phyloP scores from a whole-genome alignment of 768 basidiomycete genomes.

The Xerocomellus chrysenteron region DNA sequence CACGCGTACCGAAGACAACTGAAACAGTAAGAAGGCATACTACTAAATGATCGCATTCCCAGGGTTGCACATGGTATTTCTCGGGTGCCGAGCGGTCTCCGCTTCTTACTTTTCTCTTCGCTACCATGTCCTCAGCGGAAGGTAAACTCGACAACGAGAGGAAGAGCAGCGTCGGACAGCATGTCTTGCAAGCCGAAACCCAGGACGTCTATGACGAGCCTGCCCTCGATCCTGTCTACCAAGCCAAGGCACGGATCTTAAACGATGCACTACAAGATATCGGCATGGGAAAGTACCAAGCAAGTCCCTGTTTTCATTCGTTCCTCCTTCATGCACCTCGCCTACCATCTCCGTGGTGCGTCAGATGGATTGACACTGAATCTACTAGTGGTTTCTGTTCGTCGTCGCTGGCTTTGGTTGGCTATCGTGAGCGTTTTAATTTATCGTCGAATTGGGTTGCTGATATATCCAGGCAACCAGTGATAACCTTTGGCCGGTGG shows the following conservation, averaged over 20 bases:
- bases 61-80: not conserved
- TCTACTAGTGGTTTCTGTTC: slow-evolving; percentile 57
- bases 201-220: slow-evolving; percentile 28
- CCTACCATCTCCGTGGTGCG: not conserved
- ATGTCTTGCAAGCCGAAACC: slow-evolving; percentile 8
- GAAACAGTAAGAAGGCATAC: too few species aligned
- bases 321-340: not conserved
- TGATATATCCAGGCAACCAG: slow-evolving; percentile 33
- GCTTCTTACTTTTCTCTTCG: not conserved
- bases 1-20: not conserved
- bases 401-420: slow-evolving; percentile 72
- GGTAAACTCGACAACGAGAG: slow-evolving; percentile 4
- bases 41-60: not conserved
- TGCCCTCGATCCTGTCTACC: slow-evolving; percentile 54
- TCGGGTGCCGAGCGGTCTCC: too few species aligned
- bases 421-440: slow-evolving; percentile 54
- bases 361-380: not conserved
- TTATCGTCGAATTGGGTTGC: not conserved
- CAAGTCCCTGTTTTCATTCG: slow-evolving; percentile 18
- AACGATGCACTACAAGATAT: slow-evolving; percentile 65
- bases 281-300: slow-evolving; percentile 72
- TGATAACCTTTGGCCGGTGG: slow-evolving; percentile 73
- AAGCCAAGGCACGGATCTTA: slow-evolving; percentile 54
- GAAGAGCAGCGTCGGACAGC: not conserved
- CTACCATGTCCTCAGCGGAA: slow-evolving; percentile 20